phyloP scores from a whole-genome alignment of 305 asterid species.

The Fraxinus sp. region DNA sequence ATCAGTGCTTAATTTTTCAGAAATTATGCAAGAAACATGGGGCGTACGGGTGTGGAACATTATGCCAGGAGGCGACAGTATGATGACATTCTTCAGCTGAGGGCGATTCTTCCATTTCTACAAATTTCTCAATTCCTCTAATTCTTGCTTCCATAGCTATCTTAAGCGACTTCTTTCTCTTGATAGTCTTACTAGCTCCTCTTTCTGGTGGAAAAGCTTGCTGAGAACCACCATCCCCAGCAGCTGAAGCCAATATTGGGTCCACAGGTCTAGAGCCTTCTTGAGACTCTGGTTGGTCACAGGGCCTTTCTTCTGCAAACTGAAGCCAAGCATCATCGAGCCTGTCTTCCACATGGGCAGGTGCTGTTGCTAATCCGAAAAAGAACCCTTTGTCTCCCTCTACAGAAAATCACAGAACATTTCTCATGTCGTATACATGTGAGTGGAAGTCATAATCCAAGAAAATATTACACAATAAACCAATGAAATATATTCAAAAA shows the following conservation, averaged over 20 bases:
- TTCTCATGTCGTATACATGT: neutral
- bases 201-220: constrained; percentile 41
- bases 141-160: constrained; percentile 88
- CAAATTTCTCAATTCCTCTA: constrained; percentile 59
- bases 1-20: neutral
- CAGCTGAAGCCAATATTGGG: constrained; percentile 55
- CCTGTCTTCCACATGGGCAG: constrained; percentile 92
- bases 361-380: constrained; percentile 94
- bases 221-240: constrained; percentile 73
- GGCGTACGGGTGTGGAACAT: constrained; percentile 90
- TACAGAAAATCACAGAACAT: constrained; percentile 24
- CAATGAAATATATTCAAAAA: neutral
- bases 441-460: neutral
- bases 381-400: constrained; percentile 70
- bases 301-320: constrained; percentile 72
- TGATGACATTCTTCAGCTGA: constrained; percentile 68
- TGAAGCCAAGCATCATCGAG: constrained; percentile 97
- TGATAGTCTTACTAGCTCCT: constrained; percentile 46
- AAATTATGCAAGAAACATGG: constrained; percentile 11
- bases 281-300: constrained; percentile 57
- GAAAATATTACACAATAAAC: neutral
- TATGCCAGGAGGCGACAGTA: constrained; percentile 90
- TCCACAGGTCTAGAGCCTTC: constrained; percentile 47
- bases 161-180: constrained; percentile 57
- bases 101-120: constrained; percentile 54